These are phyloP conservation scores for Spiromastix sp. DNA, from an alignment of 2,329 filamentous ascomycete species.

Conservation along the genomic window DNA sequence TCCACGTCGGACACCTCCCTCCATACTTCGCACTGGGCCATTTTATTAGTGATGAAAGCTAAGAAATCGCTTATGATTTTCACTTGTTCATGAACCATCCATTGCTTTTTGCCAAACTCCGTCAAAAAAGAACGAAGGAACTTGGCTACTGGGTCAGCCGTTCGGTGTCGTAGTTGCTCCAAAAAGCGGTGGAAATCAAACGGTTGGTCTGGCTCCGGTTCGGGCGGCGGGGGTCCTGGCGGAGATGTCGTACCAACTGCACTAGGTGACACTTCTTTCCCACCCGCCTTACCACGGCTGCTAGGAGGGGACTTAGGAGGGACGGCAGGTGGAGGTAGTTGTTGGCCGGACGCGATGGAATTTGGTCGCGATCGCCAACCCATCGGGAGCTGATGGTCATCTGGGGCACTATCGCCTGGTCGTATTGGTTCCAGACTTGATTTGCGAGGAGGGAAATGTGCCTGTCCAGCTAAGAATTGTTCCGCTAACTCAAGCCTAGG, in stretches of 20 bases:
- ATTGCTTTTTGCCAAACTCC: constrained; percentile 95
- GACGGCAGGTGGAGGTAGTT: constrained; percentile 13
- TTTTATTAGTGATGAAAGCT: constrained; percentile 94
- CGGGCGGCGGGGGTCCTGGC: constrained; percentile 56
- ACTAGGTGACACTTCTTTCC: constrained; percentile 17
- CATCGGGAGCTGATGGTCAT: constrained; percentile 13
- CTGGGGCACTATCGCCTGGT: constrained; percentile 23
- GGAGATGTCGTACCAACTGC: constrained; percentile 25
- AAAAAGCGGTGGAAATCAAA: constrained; percentile 98
- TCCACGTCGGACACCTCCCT: constrained; percentile 89
- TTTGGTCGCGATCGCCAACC: constrained; percentile 7
- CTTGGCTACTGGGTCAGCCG: constrained; percentile 93
- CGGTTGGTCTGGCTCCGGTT: constrained; percentile 72
- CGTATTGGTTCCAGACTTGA: constrained; percentile 73
- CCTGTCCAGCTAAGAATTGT: constrained; percentile 57
- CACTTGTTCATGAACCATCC: constrained; percentile 99
- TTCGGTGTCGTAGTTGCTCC: constrained; percentile 89
- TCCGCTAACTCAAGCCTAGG: constrained; percentile 74
- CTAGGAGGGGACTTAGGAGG: constrained; percentile 18
- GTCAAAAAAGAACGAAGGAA: constrained; percentile 89
- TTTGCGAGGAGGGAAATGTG: constrained; percentile 67
- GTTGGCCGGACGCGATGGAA: constrained; percentile 7
- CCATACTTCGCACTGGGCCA: constrained; percentile 96
- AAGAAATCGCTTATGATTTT: constrained; percentile 98
- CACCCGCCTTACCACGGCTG: constrained; percentile 10